Evolutionary conservation across 768 basidiomycete genomes (phyloP), one percentile per base, ranked within the genome.

Genomic region (Lactarius hengduanensis): DNA sequence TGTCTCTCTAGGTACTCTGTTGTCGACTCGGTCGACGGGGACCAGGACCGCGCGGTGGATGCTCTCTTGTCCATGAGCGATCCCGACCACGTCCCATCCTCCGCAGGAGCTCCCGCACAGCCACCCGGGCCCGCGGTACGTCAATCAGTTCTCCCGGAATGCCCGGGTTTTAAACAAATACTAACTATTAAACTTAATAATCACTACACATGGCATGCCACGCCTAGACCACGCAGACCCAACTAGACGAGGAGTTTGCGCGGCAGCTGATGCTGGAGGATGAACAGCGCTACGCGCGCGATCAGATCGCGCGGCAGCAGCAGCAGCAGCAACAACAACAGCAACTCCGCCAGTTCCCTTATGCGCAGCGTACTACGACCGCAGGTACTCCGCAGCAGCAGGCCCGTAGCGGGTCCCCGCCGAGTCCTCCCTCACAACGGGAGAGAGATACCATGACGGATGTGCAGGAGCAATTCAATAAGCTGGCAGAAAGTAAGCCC

Each of bases 1-100:
- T 28, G 13, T 34, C 18, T 10, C 30, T 45, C 30, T 22, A 70
- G 69, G 28, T 43, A 69, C 13, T 50, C 59, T 9, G 88, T 95
- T 0, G 79, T 95, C 57, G 85, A 92, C 65, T 88, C 88, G 7
- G 89, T 88, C 6, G 73, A 79, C n/a, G 82, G 87, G 13, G 79
- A 91, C 70, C 86, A 92, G 69, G 91, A 91, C 68, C 82, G 81
- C 34, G 92, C 92, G 5, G 82, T 94, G 63, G 92, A 94, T 71
- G 77, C 81, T 1, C 80, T 95, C 10, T 82, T 95, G 8, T 89
- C 87, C 11, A 94, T 95, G 92, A 92, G 83, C 76, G 93, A 95
- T 77, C 92, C 92, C 1, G 81, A 86, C 8, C 93, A 89, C 72
- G 80, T 80, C 20, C 75, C 79, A 16, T 28, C 57, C n/a, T 66